Percentiles rank a stretch among this genome's conserved stretches.
phyloP scores from a whole-genome alignment of 2,329 filamentous ascomycete genomes.

The Neopestalotiopsis clavispora region DNA sequence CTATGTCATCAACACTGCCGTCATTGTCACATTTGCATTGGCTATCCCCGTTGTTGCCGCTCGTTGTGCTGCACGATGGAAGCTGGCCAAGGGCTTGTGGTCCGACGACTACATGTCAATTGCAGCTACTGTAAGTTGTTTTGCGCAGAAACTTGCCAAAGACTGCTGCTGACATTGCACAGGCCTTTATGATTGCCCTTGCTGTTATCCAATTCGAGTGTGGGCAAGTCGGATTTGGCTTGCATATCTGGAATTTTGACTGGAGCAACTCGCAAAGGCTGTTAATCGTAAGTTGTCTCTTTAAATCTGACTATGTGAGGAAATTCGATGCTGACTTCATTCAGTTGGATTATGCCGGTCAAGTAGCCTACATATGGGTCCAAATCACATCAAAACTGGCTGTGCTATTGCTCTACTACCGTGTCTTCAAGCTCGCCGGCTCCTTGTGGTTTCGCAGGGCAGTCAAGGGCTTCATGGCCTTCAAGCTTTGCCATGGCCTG shows the following conservation, averaged over 20 bases:
- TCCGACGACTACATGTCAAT: conserved; percentile 12
- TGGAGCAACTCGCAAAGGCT: neutral
- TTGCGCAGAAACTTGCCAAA: neutral
- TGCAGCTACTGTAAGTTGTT: neutral
- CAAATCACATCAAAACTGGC: neutral
- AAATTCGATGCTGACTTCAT: neutral
- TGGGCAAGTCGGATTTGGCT: conserved; percentile 1
- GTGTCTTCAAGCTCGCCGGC: conserved; percentile 11
- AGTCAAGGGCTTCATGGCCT: neutral
- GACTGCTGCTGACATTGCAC: neutral
- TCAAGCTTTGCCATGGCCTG: neutral
- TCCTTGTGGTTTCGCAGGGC: neutral
- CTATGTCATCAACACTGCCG: neutral
- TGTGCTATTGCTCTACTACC: neutral
- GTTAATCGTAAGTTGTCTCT: neutral
- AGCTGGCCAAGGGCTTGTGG: neutral
- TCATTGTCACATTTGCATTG: conserved; percentile 7
- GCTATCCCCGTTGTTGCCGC: conserved; percentile 2
- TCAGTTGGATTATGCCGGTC: neutral
- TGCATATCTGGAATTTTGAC: conserved; percentile 11
- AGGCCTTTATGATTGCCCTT: neutral
- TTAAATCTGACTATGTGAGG: neutral
- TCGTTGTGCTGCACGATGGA: conserved; percentile 8
- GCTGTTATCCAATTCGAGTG: neutral
- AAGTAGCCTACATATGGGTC: neutral